Conservation (phyloP, 83 land plant species). For the Picea abies region DNA sequence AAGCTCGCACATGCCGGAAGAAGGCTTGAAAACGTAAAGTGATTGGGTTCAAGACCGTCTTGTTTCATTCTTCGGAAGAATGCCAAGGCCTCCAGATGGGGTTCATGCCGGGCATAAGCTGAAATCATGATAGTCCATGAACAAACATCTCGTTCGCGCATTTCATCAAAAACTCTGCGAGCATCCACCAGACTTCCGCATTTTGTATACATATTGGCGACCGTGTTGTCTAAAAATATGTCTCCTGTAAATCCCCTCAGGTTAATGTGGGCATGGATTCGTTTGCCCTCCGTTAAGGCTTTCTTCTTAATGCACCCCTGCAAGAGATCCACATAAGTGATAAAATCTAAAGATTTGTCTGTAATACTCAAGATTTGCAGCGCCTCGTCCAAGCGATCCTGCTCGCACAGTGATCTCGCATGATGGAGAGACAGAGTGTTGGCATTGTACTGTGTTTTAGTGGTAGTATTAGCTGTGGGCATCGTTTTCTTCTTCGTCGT, state of each 20-base stretch:
- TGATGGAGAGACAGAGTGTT: background rate
- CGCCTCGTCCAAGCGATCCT: background rate
- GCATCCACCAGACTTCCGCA: slow-evolving; percentile 28
- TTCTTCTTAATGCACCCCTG: slow-evolving; percentile 1
- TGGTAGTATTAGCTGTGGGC: no score
- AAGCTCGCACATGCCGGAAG: slow-evolving; percentile 40
- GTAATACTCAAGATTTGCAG: background rate
- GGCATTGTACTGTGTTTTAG: no score
- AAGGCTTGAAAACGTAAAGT: slow-evolving; percentile 47
- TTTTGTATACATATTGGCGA: slow-evolving; percentile 65
- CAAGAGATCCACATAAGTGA: background rate
- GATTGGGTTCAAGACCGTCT: slow-evolving; percentile 26
- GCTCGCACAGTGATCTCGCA: background rate
- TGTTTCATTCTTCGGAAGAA: slow-evolving; percentile 36
- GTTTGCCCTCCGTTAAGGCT: slow-evolving; percentile 6
- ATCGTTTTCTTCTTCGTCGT: no score
- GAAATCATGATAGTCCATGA: slow-evolving; percentile 63
- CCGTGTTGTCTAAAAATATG: slow-evolving; percentile 44
- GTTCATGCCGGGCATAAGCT: slow-evolving; percentile 45
- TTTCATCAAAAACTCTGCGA: slow-evolving; percentile 36
- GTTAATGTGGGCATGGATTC: slow-evolving; percentile 2
- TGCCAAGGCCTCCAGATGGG: slow-evolving; percentile 32
- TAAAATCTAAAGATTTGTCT: background rate
- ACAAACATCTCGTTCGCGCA: slow-evolving; percentile 20
- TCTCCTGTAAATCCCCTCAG: background rate